Evolutionary conservation across 768 basidiomycete genomes (phyloP), one percentile per base, ranked within the genome.

Genomic region (Boletus coccyginus): DNA sequence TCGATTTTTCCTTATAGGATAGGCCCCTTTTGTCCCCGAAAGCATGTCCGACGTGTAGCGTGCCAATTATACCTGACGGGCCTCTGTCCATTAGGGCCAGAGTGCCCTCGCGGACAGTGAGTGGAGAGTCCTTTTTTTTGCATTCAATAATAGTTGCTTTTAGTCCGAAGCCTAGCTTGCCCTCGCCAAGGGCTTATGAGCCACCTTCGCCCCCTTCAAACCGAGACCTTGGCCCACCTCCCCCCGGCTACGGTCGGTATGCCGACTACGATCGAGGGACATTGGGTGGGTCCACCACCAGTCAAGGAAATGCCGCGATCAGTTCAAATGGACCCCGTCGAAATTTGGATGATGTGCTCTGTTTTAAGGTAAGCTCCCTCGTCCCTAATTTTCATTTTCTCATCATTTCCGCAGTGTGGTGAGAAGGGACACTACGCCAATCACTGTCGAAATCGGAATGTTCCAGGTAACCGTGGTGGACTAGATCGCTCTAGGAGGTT

Each of bases 401-500:
- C 35, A 50, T 45, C 43, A 50, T 47, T 54, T 62, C 54, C 52
- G 9, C 59, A 93, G 87, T 97, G 94, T 66, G 92, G 92, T 38
- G 87, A 92, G 70, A 88, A 89, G 62, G 96, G 96, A 1, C 96
- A 98, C 68, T 96, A 96, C 67, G 95, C 95, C 19, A 96, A 97
- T 69, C 86, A 91, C 64, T 97, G 95, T 72, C 83, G 88, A 41
- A 94, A 94, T 70, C 77, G 90, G 53, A 94, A 94, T 69, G 88
- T 93, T 24, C 94, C 94, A 29, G 94, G 94, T 13, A 93, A 92
- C 69, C 81, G 94, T 47, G 94, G 94, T 53, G 94, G 94, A 9
- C 73, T 85, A 46, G 90, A 91, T 61, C 79, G 80, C 45, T 62
- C 70, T 27, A 72, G 35, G 59, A 70, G 70, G 54, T 73, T 52